Conservation (phyloP, 441 rosid genomes). For the Populus hybrid region DNA sequence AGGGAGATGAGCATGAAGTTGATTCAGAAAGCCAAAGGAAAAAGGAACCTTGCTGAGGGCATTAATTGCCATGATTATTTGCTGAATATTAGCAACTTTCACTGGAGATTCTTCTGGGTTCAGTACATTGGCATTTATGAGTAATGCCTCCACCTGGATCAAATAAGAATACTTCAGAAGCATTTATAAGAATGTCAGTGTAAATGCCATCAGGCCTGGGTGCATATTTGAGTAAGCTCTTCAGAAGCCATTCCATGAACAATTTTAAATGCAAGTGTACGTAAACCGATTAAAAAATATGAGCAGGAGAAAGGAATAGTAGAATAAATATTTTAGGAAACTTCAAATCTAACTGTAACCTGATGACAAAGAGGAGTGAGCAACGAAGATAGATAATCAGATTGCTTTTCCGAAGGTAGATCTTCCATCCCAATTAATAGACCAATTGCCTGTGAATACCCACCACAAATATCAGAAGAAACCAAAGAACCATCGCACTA, state of each 20-base stretch:
- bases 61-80: constrained; percentile 77
- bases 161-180: constrained; percentile 21
- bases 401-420: constrained; percentile 76
- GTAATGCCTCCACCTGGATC: constrained; percentile 62
- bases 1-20: background rate
- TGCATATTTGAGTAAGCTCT: background rate
- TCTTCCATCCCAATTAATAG: constrained; percentile 89
- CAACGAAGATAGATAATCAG: constrained; percentile 80
- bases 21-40: constrained; percentile 13
- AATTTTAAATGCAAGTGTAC: background rate
- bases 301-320: background rate
- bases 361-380: constrained; percentile 88
- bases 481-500: background rate
- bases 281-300: background rate
- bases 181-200: background rate
- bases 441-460: constrained; percentile 72
- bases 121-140: constrained; percentile 47
- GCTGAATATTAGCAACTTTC: constrained; percentile 64
- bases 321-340: background rate
- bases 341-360: constrained; percentile 39
- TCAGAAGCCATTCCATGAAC: constrained; percentile 1
- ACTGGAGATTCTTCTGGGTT: constrained; percentile 50
- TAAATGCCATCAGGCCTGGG: background rate
- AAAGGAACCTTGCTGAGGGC: constrained; percentile 93
- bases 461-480: constrained; percentile 4